These are phyloP conservation scores for Gynostemma pentaphyllum DNA, from an alignment of 306 rosid species.

Conservation along the genomic window DNA sequence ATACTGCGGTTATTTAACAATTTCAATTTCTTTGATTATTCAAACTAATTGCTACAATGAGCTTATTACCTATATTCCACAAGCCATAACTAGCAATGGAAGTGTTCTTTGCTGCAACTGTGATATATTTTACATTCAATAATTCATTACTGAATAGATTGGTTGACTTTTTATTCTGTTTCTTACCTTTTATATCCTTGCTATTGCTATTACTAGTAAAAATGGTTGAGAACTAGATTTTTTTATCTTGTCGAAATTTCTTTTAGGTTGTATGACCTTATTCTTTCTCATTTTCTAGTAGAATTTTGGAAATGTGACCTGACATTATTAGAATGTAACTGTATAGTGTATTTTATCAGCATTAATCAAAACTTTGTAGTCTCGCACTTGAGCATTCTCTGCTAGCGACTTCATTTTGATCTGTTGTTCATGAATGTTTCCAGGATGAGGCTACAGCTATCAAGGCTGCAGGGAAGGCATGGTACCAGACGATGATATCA, in stretches of 20 bases:
- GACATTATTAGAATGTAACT: not conserved
- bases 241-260: not conserved
- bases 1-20: no score
- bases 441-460: slow-evolving; percentile 24
- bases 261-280: not conserved
- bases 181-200: not conserved
- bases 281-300: not conserved
- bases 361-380: not conserved
- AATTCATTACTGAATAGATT: not conserved
- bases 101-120: not conserved
- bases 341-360: not conserved
- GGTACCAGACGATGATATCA: slow-evolving; percentile 30
- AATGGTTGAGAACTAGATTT: not conserved
- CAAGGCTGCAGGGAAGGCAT: slow-evolving; percentile 28
- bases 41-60: not conserved
- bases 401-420: not conserved
- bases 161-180: not conserved
- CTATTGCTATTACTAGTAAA: not conserved
- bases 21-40: not conserved
- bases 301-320: not conserved
- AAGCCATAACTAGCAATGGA: not conserved
- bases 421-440: not conserved
- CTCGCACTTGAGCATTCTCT: not conserved
- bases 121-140: not conserved
- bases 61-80: not conserved